Base-by-base conservation (phyloP, 2,329 filamentous ascomycete species). In the Bipolaris zeicola region DNA sequence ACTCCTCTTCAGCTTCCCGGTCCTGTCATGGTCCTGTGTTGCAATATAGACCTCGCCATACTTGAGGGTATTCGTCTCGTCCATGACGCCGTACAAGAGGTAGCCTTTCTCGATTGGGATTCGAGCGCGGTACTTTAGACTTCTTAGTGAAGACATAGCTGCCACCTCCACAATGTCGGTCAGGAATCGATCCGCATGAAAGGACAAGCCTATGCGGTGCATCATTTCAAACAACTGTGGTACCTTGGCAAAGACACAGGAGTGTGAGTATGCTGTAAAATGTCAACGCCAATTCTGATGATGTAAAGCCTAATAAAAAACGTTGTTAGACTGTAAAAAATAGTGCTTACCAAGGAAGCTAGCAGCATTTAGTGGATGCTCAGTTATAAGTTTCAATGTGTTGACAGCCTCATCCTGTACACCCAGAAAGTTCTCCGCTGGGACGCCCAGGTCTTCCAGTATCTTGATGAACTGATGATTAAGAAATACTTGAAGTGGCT, bases 381-480 rank as follows among this genome's bases (percentile, higher is more conserved):
- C 76, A 0, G 87, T 88, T 44, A 89, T 85, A 10, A 76, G 74
- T 3, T 85, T 82, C 4, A 96, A 78, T 11, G 82, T 78, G 0
- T 81, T 62, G 3, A 95, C 76, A 26, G 88, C 88, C n/a, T 78
- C 77, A 0, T 80, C 77, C 71, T 95, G 91, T 1, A 91, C 75
- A 0, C 80, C 67, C 10, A 89, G 69, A 62, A 96, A 94, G 71
- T 84, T 88, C 0, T 75, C 53, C 1, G 77, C 68, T 0, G 80
- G 70, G 0, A 89, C 86, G 0, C 83, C 82, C 72, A 94, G 86
- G 62, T 96, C 92, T 68, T 96, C 92, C 0, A 96, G 74, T 5
- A 96, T 92, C 71, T 96, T 96, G 76, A 96, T 92, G 58, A 93
- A 81, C 62, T 91, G 90, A 0, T 89, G 86, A 67, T 96, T 96